Evolutionary conservation across 1,139 yeast genomes (phyloP).

Genomic region (Kurtzmaniella natalensis): DNA sequence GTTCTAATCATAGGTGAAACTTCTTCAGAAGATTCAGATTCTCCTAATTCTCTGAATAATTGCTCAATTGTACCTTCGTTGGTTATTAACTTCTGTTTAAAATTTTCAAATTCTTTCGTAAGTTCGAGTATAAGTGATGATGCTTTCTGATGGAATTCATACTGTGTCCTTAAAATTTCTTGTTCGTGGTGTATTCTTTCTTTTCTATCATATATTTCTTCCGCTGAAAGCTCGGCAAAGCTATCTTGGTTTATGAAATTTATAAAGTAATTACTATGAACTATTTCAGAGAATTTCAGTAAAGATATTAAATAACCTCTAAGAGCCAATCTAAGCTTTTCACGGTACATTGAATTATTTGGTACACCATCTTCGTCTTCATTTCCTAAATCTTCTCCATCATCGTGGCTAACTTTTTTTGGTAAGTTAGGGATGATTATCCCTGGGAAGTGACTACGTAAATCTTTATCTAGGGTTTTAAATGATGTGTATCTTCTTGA

Average conservation of each 20-base stretch:
- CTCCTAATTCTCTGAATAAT: constrained; percentile 62
- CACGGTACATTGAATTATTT: constrained; percentile 37
- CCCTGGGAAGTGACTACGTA: constrained; percentile 65
- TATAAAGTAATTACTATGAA: constrained; percentile 46
- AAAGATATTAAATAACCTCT: constrained; percentile 65
- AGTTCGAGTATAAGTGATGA: constrained; percentile 36
- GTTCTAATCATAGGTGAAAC: constrained; percentile 64
- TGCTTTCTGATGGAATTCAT: constrained; percentile 70
- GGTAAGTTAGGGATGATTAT: constrained; percentile 51
- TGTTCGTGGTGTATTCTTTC: constrained; percentile 59
- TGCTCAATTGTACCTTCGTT: constrained; percentile 46
- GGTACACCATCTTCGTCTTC: constrained; percentile 26
- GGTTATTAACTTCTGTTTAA: constrained; percentile 48
- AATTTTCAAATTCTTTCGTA: constrained; percentile 47
- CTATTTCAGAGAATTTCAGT: constrained; percentile 50
- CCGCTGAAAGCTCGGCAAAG: constrained; percentile 26
- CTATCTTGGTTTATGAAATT: constrained; percentile 46
- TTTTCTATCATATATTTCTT: constrained; percentile 52
- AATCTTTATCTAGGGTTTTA: constrained; percentile 43
- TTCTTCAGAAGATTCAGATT: constrained; percentile 48
- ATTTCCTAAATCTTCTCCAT: constrained; percentile 4
- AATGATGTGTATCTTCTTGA: constrained; percentile 68
- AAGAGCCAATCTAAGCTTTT: constrained; percentile 68
- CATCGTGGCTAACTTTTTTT: constrained; percentile 45
- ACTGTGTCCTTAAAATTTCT: constrained; percentile 58